A percentile compares a stretch with the other conserved stretches of the same genome.
phyloP scores from a whole-genome alignment of 306 rosid species.

The Macrotyloma uniflorum region DNA sequence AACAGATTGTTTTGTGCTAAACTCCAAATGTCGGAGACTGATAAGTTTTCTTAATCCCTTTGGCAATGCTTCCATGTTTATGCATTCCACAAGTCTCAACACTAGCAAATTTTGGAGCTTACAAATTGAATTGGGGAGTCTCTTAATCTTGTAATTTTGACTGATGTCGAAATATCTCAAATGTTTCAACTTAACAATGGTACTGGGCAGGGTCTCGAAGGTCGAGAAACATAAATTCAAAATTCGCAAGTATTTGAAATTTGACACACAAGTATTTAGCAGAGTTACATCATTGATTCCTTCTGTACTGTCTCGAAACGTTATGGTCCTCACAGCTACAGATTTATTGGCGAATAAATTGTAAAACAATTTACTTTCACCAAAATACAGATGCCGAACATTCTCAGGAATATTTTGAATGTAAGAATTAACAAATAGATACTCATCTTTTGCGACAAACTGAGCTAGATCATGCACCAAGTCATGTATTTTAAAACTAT shows the following conservation, averaged over 20 bases:
- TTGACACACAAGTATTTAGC: too few species aligned
- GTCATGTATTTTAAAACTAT: background rate
- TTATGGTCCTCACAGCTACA: background rate
- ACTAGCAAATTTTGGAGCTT: background rate
- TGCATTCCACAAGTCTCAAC: background rate
- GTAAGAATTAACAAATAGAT: background rate
- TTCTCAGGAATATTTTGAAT: background rate
- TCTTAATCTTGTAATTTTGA: too few species aligned
- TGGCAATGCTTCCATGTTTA: background rate
- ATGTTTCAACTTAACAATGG: background rate
- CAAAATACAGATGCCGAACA: background rate
- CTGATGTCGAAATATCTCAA: too few species aligned
- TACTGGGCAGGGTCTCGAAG: background rate
- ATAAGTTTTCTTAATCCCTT: background rate
- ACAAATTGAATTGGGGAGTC: background rate
- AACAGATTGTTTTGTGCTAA: background rate
- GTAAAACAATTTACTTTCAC: background rate
- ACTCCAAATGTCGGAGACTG: background rate
- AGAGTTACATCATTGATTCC: background rate
- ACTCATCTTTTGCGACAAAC: background rate
- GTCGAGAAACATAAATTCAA: background rate
- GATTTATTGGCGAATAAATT: background rate
- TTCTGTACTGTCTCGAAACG: background rate
- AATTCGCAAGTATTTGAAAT: background rate
- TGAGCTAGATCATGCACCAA: background rate